Base-by-base conservation (phyloP, 2,329 filamentous ascomycete species). In the Metarhizium guizhouense region DNA sequence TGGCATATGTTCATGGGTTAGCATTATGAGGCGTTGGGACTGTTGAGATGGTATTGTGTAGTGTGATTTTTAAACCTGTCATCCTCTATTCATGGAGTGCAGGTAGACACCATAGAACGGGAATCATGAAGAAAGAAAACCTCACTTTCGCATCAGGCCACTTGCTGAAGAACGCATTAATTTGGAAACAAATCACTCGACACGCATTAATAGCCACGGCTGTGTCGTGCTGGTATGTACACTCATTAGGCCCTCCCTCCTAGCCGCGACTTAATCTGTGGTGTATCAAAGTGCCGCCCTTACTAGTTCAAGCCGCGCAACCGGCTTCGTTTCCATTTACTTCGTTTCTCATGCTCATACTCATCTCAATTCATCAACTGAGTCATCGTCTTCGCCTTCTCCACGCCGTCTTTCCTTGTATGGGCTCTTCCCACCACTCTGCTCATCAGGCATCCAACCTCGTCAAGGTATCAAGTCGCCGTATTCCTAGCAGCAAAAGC, bases 401-500 rank as follows among this genome's bases (percentile, higher is more conserved):
- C 25, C 14, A 11, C 34, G 13, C 13, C 18, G 6, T 30, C 45
- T 29, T 16, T 18, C 11, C n/a, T 6, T 10, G 14, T 45, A 6
- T 45, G 42, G 16, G 7, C n/a, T 45, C 42, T 20, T 4, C 42
- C 18, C 42, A 18, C n/a, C n/a, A 8, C 11, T 47, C 47, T 20
- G 7, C 50, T 43, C 34, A 50, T 30, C 45, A 47, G 18, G 38
- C 47, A 32, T 53, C 30, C 47, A 18, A 54, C 32, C 45, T 51
- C 56, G 53, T 51, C 47, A 51, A 56, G 52, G 49, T 50, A 58
- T 56, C 51, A 54, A 51, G 49, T 50, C 51, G 52, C 36, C 52
- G 30, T 49, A 18, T 45, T n/a, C 43, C 43, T 51, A 53, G 18
- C 49, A 53, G 53, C 36, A 38, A 34, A 50, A n/a, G 43, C 56